Evolutionary conservation across 129 eudicot genomes (phyloP).

Genomic region (Saussurea involucrata): DNA sequence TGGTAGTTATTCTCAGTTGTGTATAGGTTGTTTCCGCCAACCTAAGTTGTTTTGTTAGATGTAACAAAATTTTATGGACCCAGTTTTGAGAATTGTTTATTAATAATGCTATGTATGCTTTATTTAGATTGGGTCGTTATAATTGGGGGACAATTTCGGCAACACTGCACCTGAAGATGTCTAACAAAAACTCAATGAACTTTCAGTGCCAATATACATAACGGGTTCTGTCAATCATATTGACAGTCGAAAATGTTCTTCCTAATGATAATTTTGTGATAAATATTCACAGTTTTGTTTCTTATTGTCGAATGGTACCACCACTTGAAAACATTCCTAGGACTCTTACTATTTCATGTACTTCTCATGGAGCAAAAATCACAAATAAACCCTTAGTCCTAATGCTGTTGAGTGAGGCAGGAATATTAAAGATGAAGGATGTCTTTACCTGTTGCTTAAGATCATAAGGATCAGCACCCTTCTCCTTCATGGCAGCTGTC

Average conservation of each 20-base stretch:
- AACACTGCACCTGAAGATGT: not conserved
- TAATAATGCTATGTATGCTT: too few relatives aligned
- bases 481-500: constrained; percentile 90
- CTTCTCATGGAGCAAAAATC: not conserved
- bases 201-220: not conserved
- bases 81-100: too few relatives aligned
- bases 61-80: too few relatives aligned
- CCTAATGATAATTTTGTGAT: too few relatives aligned
- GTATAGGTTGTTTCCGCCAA: too few relatives aligned
- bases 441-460: constrained; percentile 85
- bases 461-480: constrained; percentile 91
- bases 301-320: too few relatives aligned
- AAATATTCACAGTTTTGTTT: too few relatives aligned
- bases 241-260: not conserved
- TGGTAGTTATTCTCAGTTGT: too few relatives aligned
- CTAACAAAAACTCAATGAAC: not conserved
- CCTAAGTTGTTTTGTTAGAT: too few relatives aligned
- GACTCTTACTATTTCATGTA: not conserved
- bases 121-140: too few relatives aligned
- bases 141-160: not conserved
- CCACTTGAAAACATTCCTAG: too few relatives aligned
- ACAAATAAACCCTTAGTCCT: not conserved
- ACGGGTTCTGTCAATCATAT: not conserved
- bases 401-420: not conserved
- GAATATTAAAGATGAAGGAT: not conserved